Conservation (phyloP, 306 rosid genomes). For the Quercus ilex region DNA sequence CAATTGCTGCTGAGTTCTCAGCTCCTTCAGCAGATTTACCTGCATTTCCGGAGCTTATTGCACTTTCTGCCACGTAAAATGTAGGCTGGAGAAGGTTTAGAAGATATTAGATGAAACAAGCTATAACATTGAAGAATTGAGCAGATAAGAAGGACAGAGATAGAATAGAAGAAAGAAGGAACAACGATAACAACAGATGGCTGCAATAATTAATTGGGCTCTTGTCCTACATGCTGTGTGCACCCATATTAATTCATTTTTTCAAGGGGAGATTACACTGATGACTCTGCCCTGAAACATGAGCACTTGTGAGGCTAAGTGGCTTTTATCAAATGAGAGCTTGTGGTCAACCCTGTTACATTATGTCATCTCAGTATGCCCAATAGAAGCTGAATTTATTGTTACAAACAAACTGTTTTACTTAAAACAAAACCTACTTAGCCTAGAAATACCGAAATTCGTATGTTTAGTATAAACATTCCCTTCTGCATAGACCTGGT, state of each 20-base stretch:
- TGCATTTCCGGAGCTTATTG: constrained; percentile 79
- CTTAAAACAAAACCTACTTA: neutral
- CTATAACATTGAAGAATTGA: neutral
- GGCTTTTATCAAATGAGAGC: neutral
- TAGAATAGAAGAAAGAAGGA: neutral
- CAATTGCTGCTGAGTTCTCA: constrained; percentile 66
- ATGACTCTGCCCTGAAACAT: neutral
- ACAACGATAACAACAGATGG: neutral
- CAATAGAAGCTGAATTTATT: neutral
- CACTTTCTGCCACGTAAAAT: constrained; percentile 87
- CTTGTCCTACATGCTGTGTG: neutral
- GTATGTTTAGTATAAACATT: neutral
- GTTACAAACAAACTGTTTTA: neutral
- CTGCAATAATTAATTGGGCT: neutral
- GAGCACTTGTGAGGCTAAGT: neutral
- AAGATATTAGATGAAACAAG: neutral
- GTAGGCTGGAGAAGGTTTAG: constrained; percentile 60
- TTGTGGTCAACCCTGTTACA: neutral
- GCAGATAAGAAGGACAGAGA: neutral
- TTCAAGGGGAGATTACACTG: too few species aligned
- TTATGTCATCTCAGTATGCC: neutral
- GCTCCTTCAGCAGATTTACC: constrained; percentile 77
- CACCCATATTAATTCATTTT: too few species aligned
- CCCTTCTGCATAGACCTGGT: neutral
- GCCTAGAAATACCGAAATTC: neutral